Percentiles rank a stretch among this genome's conserved stretches.
Conservation (phyloP, 345 rosid genomes). For the Populus euphratica region DNA sequence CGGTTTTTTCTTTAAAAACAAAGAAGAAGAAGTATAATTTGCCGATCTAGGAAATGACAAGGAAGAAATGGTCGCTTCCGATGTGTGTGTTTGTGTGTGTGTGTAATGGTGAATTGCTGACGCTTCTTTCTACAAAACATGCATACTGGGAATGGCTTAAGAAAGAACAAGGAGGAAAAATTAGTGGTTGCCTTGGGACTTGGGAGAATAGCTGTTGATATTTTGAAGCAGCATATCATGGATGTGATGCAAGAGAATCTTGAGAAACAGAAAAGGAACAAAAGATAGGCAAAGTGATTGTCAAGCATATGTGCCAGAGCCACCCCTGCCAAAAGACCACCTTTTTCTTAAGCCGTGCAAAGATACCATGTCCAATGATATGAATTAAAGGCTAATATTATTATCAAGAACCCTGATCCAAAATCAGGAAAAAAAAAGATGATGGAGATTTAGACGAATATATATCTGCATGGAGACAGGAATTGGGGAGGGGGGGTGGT, state of each 20-base stretch:
- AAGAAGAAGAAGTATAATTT: no score
- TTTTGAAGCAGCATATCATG: not conserved
- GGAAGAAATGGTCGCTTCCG: not conserved
- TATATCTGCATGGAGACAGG: not conserved
- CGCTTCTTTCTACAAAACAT: not conserved
- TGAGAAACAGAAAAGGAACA: not conserved
- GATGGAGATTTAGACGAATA: not conserved
- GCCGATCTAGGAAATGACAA: not conserved
- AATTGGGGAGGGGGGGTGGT: no score
- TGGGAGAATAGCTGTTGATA: not conserved
- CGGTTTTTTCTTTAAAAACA: no score
- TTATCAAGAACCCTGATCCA: not conserved
- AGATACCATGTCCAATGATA: conserved; percentile 9
- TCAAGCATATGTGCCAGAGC: conserved; percentile 32
- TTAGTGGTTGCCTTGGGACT: not conserved
- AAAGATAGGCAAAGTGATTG: conserved; percentile 12
- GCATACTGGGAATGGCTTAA: not conserved
- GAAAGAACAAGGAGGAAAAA: not conserved
- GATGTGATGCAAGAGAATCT: conserved; percentile 5
- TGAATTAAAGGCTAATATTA: not conserved
- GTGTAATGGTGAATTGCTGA: not conserved
- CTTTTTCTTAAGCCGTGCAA: not conserved
- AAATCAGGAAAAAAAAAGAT: not conserved
- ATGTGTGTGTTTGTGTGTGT: no score
- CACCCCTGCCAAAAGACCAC: not conserved